These are phyloP conservation scores for Ogataea nonfermentans DNA, from an alignment of 805 yeast species.

Conservation along the genomic window DNA sequence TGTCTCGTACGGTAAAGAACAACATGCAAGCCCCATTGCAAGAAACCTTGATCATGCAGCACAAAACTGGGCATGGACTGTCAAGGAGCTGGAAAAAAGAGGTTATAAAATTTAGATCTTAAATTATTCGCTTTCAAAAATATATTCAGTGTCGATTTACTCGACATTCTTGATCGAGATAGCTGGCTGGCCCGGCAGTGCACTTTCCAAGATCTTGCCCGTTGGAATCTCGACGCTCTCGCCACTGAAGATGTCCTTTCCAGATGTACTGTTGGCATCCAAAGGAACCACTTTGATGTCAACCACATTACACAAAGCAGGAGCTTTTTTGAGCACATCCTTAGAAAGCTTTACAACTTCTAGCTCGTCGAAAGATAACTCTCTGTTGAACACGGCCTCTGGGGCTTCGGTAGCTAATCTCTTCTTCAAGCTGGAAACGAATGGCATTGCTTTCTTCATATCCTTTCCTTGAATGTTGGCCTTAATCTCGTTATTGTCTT, in stretches of 20 bases:
- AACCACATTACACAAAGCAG: conserved; percentile 56
- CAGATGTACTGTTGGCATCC: conserved; percentile 60
- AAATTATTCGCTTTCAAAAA: conserved; percentile 5
- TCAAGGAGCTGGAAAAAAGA: conserved; percentile 53
- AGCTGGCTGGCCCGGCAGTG: conserved; percentile 95
- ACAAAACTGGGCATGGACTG: conserved; percentile 79
- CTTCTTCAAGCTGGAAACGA: conserved; percentile 80
- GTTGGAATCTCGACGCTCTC: conserved; percentile 63
- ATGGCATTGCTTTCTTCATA: conserved; percentile 98
- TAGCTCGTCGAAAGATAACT: conserved; percentile 77
- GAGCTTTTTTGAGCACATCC: conserved; percentile 57
- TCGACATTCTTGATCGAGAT: conserved; percentile 64
- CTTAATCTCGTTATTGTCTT: conserved; percentile 63
- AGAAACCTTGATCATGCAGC: conserved; percentile 58
- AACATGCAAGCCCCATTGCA: conserved; percentile 59
- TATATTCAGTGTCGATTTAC: conserved; percentile 7
- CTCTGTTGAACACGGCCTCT: conserved; percentile 82
- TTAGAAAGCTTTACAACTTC: conserved; percentile 58
- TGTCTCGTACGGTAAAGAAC: conserved; percentile 56
- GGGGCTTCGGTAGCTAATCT: conserved; percentile 71
- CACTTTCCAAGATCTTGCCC: conserved; percentile 71
- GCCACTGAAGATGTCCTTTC: conserved; percentile 66
- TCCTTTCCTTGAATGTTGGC: conserved; percentile 72
- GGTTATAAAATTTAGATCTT: conserved; percentile 35
- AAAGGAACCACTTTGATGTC: conserved; percentile 61